Base-by-base conservation (phyloP, 805 yeast species). In the Saturnispora sanitii region DNA sequence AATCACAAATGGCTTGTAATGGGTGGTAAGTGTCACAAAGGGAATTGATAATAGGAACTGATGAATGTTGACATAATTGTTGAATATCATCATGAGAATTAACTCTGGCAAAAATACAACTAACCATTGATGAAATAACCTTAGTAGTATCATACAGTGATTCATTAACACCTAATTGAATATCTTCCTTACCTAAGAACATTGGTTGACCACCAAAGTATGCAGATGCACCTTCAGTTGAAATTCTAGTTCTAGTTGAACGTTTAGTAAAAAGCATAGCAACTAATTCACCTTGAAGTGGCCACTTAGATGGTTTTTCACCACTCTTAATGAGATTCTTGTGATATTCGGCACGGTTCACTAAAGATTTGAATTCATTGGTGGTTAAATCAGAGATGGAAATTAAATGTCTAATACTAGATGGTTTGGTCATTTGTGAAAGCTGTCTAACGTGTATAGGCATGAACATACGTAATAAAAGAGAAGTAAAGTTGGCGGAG, bases 71-170 rank as follows among this genome's bases (percentile, higher is more conserved):
- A 40, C 87, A 78, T 40, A 92, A 68, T 42, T 79, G 81, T 53
- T 71, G 74, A 49, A 92, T 88, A 45, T 90, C 96, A 19, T 75
- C 68, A 55, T 92, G 96, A 21, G 75, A 66, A 49, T 85, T 79
- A 16, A 92, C 98, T 56, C 98, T 78, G n/a, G 97, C 98, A 65
- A 92, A 88, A 6, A 92, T 77, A 48, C 95, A 82, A n/a, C 95
- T 81, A 2, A 94, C 84, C 98, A 92, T 92, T 2, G 96, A 87
- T 12, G 95, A 82, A 4, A 92, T 74, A 27, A 92, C 95, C 49
- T 75, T 78, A 15, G 95, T 73, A 2, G 96, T 82, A 60, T 92
- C 98, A 53, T 82, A 82, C 44, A 86, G 64, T 0, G 92, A 73
- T 67, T 92, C 98, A 57, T 92, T 92, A 33, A 86, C 95, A 33